Evolutionary conservation across 371 early-diverging fungal genomes (phyloP), one percentile per base, ranked within the genome.

Genomic region (Circinella minor): DNA sequence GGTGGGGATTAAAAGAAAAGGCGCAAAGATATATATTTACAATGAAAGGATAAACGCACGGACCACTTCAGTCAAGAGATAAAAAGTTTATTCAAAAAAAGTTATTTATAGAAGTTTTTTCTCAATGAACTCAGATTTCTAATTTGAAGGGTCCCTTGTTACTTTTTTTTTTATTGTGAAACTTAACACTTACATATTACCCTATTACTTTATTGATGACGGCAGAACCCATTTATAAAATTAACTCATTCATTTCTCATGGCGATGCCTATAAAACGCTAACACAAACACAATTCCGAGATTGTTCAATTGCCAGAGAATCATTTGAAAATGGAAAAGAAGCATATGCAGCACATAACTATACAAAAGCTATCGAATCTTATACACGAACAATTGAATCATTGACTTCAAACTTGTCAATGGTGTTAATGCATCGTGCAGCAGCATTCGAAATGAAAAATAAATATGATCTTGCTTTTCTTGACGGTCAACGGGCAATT

Each of bases 391-490:
- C 54, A 15, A 54, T 54, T 18, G 54, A 54, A 18, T n/a, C 20
- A 1, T 18, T 54, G 6, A 15, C 15, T 6, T 18, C 15, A 1
- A 18, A 54, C 20, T 54, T 54, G 54, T 54, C 54, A 8, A 54
- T 54, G 15, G 54, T 54, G 15, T 54, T 54, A 18, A 15, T 54
- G n/a, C 57, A 57, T 57, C 57, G 57, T 27, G 57, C 57, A 10
- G 57, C 57, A 34, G n/a, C 57, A 18, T 57, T 27, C 9, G 57
- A 57, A 57, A 57, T 18, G 18, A 5, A 57, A 34, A 5, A 57
- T 5, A 34, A 57, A 9, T 57, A 57, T 27, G 57, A 57, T 5
- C 9, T 7, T 57, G 57, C 36, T 10, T 10, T 34, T 9, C 7
- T 27, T 11, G 57, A 57, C 57, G 36, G 57, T 4, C 11, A 10